These are phyloP conservation scores for Talaromyces sp. DNA, from an alignment of 2,329 filamentous ascomycete species.

Conservation along the genomic window DNA sequence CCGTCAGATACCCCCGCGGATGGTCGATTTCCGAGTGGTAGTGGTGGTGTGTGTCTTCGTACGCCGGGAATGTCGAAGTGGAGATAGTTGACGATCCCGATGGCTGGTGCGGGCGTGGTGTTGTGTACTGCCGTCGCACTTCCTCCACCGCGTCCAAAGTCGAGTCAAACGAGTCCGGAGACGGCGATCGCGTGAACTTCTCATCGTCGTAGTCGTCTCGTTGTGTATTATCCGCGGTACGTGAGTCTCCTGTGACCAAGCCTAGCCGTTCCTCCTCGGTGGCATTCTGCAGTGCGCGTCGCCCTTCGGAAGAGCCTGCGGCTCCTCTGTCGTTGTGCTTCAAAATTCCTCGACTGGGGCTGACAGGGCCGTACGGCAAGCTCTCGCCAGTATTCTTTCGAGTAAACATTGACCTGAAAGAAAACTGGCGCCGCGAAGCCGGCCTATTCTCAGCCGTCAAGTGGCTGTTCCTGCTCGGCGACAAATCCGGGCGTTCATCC, in stretches of 20 bases:
- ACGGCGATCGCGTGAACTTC: conserved; percentile 22
- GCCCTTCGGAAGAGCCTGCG: conserved; percentile 16
- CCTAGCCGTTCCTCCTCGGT: conserved; percentile 81
- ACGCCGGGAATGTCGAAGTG: conserved; percentile 18
- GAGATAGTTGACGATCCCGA: conserved; percentile 12
- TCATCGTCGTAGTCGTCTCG: conserved; percentile 20
- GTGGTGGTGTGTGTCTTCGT: conserved; percentile 21
- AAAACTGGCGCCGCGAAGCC: conserved; percentile 71
- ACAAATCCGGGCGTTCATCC: conserved; percentile 20
- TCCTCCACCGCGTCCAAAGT: conserved; percentile 15
- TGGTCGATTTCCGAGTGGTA: conserved; percentile 13
- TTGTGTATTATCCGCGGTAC: conserved; percentile 3
- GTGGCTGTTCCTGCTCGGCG: conserved; percentile 12
- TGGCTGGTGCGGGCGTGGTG: conserved; percentile 15
- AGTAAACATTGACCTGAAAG: conserved; percentile 79
- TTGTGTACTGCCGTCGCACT: conserved; percentile 13
- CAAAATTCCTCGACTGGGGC: conserved; percentile 32
- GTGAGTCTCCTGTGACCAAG: conserved; percentile 68
- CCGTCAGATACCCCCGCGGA: conserved; percentile 8
- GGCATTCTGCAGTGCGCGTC: conserved; percentile 41
- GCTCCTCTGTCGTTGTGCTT: conserved; percentile 37
- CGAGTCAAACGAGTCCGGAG: conserved; percentile 13
- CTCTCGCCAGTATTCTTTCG: conserved; percentile 33
- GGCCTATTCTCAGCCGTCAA: conserved; percentile 27
- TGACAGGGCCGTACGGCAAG: conserved; percentile 15